Conservation (phyloP, 225 moss, liverwort and hornwort genomes). For the Neckera pumila region DNA sequence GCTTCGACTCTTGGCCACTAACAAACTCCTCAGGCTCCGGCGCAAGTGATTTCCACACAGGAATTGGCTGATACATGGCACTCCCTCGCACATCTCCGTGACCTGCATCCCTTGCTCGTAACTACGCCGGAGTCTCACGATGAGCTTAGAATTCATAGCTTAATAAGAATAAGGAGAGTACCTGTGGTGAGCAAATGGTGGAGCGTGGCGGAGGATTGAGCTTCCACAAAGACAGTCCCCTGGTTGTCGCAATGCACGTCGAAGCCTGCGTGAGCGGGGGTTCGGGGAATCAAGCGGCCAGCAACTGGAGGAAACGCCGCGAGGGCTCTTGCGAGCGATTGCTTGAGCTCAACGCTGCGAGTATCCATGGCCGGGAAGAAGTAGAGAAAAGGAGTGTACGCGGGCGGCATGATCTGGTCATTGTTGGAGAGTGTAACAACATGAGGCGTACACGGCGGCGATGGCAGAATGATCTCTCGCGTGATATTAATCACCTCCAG, state of each 20-base stretch:
- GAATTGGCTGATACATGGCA: constrained; percentile 11
- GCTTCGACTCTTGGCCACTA: not conserved
- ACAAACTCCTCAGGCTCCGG: not conserved
- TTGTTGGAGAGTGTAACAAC: constrained; percentile 1
- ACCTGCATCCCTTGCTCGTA: not conserved
- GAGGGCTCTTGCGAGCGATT: constrained; percentile 6
- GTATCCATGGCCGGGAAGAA: constrained; percentile 2
- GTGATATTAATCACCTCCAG: not conserved
- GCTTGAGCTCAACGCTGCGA: not conserved
- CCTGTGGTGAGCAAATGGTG: constrained; percentile 6
- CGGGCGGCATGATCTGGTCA: constrained; percentile 27
- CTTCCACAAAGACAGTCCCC: constrained; percentile 19
- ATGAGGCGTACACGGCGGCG: not conserved
- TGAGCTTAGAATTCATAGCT: not conserved
- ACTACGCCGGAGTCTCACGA: not conserved
- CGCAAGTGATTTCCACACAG: constrained; percentile 5
- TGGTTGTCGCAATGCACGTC: constrained; percentile 23
- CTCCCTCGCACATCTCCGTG: not conserved
- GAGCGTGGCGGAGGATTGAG: not conserved
- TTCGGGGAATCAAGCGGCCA: constrained; percentile 2
- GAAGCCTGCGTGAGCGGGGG: not conserved
- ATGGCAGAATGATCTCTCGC: not conserved
- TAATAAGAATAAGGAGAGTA: not conserved
- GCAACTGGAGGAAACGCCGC: constrained; percentile 4
- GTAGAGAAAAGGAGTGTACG: constrained; percentile 4